Base-by-base conservation (phyloP, 106 monocot species). In the Phalaenopsis equestris region DNA sequence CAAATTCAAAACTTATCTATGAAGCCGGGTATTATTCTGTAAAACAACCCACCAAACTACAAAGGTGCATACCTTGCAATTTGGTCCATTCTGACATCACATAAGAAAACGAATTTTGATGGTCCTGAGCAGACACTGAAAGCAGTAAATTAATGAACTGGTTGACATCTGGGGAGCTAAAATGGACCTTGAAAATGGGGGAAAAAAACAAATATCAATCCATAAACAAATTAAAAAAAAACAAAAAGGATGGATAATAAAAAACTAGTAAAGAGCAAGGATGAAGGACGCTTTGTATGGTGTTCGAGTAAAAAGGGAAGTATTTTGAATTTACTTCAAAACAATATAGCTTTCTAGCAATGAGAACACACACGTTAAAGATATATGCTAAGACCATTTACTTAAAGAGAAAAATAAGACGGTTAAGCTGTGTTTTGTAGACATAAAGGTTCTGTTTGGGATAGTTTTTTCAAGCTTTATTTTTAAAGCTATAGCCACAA, bases 61-160 rank as follows among this genome's bases (percentile, higher is more conserved):
- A 75, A 75, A 52, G 12, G 79, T 18, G 46, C 67, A 77, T 81
- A 94, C 99, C 89, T 64, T 99, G 99, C 41, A 91, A 77, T 75
- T 86, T 90, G 14, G 95, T 87, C 99, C 99, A 99, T 86, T 99
- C 99, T 72, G 91, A 91, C 93, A 95, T 93, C 19, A 99, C 83
- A 82, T 92, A 95, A 74, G 79, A 78, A 10, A 99, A 42, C 47
- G 94, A 81, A 85, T 88, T 99, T 67, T 80, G 85, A 91, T 90
- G 67, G 73, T 88, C 99, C 58, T 84, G 77, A 76, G 91, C 87
- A 74, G 94, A 93, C 24, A 93, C 38, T 58, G 56, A 75, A 65
- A 93, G 87, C 85, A 99, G 77, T 75, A 95, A 80, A 80, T 85
- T 86, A 76, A 99, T 91, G 81, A 95, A 93, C 72, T 84, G 90